Evolutionary conservation across 1,139 yeast genomes (phyloP).

Genomic region (Kodamaea plutei): DNA sequence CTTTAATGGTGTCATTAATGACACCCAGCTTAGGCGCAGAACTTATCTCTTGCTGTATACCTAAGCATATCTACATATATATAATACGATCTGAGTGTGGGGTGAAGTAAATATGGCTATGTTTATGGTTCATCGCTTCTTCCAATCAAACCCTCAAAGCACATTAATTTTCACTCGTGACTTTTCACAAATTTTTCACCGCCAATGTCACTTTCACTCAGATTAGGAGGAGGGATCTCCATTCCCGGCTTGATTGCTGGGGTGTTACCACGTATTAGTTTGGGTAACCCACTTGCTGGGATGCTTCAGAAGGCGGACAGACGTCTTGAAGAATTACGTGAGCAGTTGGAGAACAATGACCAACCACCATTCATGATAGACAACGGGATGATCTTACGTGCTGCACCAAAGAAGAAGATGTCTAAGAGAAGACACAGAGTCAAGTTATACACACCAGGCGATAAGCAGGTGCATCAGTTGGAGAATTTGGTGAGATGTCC

Average conservation of each 20-base stretch:
- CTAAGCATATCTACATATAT: too few relatives aligned
- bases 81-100: too few relatives aligned
- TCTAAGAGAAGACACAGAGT: slow-evolving; percentile 84
- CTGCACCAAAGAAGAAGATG: slow-evolving; percentile 91
- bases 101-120: too few relatives aligned
- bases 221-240: slow-evolving; percentile 16
- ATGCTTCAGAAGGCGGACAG: slow-evolving; percentile 13
- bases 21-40: too few relatives aligned
- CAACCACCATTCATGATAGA: slow-evolving; percentile 39
- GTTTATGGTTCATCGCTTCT: too few relatives aligned
- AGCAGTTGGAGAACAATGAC: slow-evolving; percentile 24
- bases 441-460: slow-evolving; percentile 77
- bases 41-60: too few relatives aligned
- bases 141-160: too few relatives aligned
- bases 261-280: slow-evolving; percentile 6
- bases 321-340: slow-evolving; percentile 29
- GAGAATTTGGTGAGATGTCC: slow-evolving; percentile 86
- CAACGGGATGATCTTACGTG: slow-evolving; percentile 64
- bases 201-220: slow-evolving; percentile 24
- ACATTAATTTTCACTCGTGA: slow-evolving; percentile 4
- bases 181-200: slow-evolving; percentile 4
- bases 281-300: background rate
- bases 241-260: slow-evolving; percentile 14
- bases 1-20: too few relatives aligned
- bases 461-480: slow-evolving; percentile 72